A percentile compares a stretch with the other conserved stretches of the same genome.
Conservation (phyloP, 164 flowering plant genomes). For the Stephania japonica region DNA sequence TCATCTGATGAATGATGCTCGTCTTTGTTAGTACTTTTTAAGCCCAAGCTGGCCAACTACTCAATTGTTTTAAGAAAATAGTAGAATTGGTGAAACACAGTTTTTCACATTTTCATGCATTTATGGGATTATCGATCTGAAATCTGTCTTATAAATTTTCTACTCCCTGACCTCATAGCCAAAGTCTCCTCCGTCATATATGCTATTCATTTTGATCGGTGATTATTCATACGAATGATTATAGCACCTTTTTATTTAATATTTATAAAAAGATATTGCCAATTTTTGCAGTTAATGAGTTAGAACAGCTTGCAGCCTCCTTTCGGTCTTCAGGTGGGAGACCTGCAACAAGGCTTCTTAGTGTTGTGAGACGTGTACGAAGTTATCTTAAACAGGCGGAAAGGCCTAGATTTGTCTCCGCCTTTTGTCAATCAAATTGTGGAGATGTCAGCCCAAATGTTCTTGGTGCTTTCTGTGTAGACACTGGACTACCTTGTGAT, state of each 20-base stretch:
- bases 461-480: constrained; percentile 87
- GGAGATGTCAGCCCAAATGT: constrained; percentile 99
- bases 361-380: constrained; percentile 72
- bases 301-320: constrained; percentile 76
- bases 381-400: constrained; percentile 51
- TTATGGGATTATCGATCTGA: neutral
- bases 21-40: neutral
- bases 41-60: neutral
- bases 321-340: constrained; percentile 64
- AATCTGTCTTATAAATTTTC: neutral
- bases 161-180: neutral
- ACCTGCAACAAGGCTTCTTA: constrained; percentile 51
- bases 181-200: neutral
- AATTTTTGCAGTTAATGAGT: constrained; percentile 52
- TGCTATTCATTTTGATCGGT: neutral
- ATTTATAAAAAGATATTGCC: constrained; percentile 1
- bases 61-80: neutral
- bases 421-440: constrained; percentile 94
- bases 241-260: neutral
- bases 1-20: neutral
- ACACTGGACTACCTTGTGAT: constrained; percentile 94
- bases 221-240: neutral
- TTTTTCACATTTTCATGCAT: neutral
- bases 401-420: constrained; percentile 78
- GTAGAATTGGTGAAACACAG: neutral